phyloP scores from a whole-genome alignment of 495 filamentous ascomycete species.

The Monascus purpureus region DNA sequence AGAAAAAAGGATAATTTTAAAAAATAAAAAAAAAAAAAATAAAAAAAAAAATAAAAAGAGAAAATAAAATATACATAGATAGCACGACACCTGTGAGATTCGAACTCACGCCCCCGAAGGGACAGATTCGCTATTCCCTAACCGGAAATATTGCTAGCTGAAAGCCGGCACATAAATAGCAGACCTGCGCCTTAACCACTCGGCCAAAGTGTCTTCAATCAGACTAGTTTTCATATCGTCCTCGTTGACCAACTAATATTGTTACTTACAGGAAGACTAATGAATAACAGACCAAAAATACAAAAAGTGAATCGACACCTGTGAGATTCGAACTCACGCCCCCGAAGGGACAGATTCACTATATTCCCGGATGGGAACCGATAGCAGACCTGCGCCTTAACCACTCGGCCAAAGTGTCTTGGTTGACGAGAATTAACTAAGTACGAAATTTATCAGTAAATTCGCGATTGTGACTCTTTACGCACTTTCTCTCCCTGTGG shows the following conservation, averaged over 20 bases:
- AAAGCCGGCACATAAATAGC: constrained; percentile 1
- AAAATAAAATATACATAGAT: neutral
- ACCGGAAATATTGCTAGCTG: neutral
- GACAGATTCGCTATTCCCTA: constrained; percentile 2
- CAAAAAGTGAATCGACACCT: constrained; percentile 10
- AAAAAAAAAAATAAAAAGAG: neutral
- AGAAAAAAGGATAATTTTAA: neutral
- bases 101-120: constrained; percentile 9
- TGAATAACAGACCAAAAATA: neutral
- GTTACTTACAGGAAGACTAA: neutral
- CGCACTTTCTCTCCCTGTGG: no score
- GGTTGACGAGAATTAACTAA: no score
- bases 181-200: constrained; percentile 4
- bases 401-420: neutral
- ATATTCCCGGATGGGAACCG: constrained; percentile 2
- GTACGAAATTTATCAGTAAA: no score
- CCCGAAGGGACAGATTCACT: constrained; percentile 5
- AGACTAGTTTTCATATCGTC: no score
- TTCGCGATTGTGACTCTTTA: no score
- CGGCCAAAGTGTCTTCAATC: neutral
- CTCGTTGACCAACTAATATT: no score
- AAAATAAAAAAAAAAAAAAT: neutral
- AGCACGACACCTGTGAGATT: constrained; percentile 10
- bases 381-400: constrained; percentile 4
- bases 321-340: constrained; percentile 10